Base-by-base conservation (phyloP, 1,139 yeast species). In the Hyphopichia khmerensis region DNA sequence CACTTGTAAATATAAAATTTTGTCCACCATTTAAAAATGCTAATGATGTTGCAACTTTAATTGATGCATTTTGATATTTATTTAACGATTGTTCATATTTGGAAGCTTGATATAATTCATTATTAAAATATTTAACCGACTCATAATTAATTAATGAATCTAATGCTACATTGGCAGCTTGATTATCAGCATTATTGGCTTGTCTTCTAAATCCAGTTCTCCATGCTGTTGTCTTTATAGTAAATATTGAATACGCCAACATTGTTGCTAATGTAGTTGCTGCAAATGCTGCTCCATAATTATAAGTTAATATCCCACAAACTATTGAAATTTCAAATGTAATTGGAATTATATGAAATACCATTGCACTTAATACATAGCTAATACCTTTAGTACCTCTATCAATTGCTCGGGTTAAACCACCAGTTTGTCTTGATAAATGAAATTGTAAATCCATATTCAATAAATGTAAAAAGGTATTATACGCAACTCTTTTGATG, bases 381-480 rank as follows among this genome's bases (percentile, higher is more conserved):
- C 96, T 85, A 41, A 93, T 93, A 65, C 99, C 99, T 55, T 93
- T 93, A 1, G 98, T 93, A 60, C 99, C 99, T 53, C 99, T 75
- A 58, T 93, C 99, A 55, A 93, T 93, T 1, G 99, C 98, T 48
- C 99, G 73, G 0, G 97, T 93, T 37, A 93, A 67, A 0, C 96
- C 98, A 51, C 99, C 99, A 0, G 99, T 95, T 61, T 95, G 98
- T 53, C 91, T 75, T 8, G 95, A 77, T 40, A 93, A 67, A 63
- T 93, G 99, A 76, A 93, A 93, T 16, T 90, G 88, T 40, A 91
- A 69, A 64, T 93, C 99, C 65, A 93, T 75, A 52, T 82, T 82
- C 60, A 93, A 74, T 44, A 93, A 69, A 62, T 91, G 98, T 39
- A 72, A 75, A 62, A 93, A 93, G 0, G 97, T 91, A 57, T 87